Evolutionary conservation across 352 stramenopile genomes (phyloP), one percentile per base, ranked within the genome.

Genomic region (Aphanomyces invadans): DNA sequence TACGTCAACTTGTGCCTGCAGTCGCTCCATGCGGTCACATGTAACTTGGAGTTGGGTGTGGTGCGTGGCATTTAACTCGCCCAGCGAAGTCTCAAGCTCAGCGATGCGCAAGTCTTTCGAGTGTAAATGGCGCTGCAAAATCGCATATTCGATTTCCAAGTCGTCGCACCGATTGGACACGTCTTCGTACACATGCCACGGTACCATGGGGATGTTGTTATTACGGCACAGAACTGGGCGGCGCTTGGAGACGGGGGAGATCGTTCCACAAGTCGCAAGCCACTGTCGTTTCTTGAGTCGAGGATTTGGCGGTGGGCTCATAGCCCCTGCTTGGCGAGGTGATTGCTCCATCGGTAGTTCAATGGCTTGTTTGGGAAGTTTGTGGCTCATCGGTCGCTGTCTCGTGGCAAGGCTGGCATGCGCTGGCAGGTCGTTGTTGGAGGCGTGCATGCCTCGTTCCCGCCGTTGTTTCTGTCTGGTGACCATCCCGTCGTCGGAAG

Each of bases 281-380:
- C 49, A 57, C 12, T 57, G 49, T 5, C 49, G 49, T 33, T 57
- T 57, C 49, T 57, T 57, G 11, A 15, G 49, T 7, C 46, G 46
- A 11, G 26, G 21, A 15, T 42, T 42, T 42, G 36, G 36, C 7
- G 36, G 36, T 42, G 36, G 36, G 15, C 7, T 15, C 15, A 15
- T 15, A 7, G 36, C 36, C 15, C 7, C 7, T 42, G 36, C 15
- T 42, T 7, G 36, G 15, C 7, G 36, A 15, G 36, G 36, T 42
- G 36, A 42, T 42, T 42, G 7, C 36, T 42, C 7, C 36, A 15
- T 7, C 36, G 36, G 36, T 42, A 42, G n/a, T 11, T 54, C 46
- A 11, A 54, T 11, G n/a, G 26, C n/a, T 54, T 54, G 46, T n/a
- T 54, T n/a, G n/a, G 46, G 46, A n/a, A n/a, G 21, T n/a, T 54